Percentiles rank a stretch among this genome's conserved stretches.
Evolutionary conservation across 2,329 filamentous ascomycete genomes (phyloP).

Genomic region (Diaporthe destruens): DNA sequence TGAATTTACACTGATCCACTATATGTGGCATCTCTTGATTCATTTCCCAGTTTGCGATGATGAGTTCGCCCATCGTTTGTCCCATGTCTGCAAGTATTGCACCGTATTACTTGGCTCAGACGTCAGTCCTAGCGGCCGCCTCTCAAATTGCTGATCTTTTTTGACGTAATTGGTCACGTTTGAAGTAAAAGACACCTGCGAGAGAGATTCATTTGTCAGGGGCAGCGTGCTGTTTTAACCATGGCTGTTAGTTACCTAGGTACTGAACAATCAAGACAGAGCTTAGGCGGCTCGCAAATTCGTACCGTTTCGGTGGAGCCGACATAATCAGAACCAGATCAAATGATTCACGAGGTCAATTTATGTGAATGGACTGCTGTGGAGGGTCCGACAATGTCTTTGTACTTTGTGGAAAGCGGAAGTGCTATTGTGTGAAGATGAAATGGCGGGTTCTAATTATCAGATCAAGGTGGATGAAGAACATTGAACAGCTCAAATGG

Average conservation of each 20-base stretch:
- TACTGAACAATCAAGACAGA: neutral
- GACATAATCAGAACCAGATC: neutral
- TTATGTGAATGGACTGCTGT: too few relatives aligned
- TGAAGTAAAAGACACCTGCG: neutral
- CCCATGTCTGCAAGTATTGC: slow-evolving; percentile 15
- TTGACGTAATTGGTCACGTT: slow-evolving; percentile 14
- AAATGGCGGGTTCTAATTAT: neutral
- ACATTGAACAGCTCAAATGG: neutral
- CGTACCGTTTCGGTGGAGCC: neutral
- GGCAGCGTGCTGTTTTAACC: neutral
- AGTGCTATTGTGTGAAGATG: neutral
- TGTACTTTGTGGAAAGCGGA: neutral
- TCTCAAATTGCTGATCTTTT: slow-evolving; percentile 20
- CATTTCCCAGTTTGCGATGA: neutral
- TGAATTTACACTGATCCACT: neutral
- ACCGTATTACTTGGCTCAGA: slow-evolving; percentile 2
- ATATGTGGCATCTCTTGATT: neutral
- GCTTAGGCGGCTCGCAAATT: neutral
- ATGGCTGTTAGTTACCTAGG: neutral
- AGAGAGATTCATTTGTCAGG: neutral
- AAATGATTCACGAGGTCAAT: too few relatives aligned
- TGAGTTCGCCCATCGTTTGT: slow-evolving; percentile 7
- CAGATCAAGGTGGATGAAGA: neutral
- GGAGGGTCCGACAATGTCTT: neutral
- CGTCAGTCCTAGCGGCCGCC: neutral